Evolutionary conservation across 768 basidiomycete genomes (phyloP), one percentile per base, ranked within the genome.

Genomic region (Candolleomyces aberdarensis): DNA sequence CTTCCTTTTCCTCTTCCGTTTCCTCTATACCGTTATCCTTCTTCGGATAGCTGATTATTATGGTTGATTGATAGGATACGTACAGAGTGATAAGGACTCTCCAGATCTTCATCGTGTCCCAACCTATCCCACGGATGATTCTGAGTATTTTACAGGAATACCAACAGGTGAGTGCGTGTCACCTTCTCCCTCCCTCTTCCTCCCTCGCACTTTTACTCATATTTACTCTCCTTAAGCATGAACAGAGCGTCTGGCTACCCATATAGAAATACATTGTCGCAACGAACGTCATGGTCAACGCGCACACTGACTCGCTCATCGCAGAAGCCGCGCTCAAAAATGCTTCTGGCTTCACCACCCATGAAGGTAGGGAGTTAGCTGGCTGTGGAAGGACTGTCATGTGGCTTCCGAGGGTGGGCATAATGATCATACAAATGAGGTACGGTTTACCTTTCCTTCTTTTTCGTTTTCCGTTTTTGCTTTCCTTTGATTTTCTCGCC

Each of bases 251-350:
- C 3, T 91, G 91, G 89, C 74, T 94, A 40, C 92, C 92, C 0
- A 92, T 93, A 90, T 94, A 91, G 92, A 93, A 92, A 74, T 93
- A 93, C 62, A 81, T 93, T 13, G 83, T 89, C 76, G 89, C 93
- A 68, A 92, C 91, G 1, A 94, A 91, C 65, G 92, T 92, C 65
- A 94, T 94, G 91, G 86, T 85, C 15, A 87, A 89, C 89, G 7
- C 90, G 0, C 90, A 94, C 64, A 89, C 89, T 26, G 89, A 91
- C 66, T 91, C 89, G 1, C 81, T 90, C n/a, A n/a, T n/a, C n/a
- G n/a, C n/a, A n/a, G n/a, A n/a, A n/a, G n/a, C n/a, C n/a, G n/a
- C n/a, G n/a, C n/a, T n/a, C n/a, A n/a, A n/a, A n/a, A n/a, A n/a
- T n/a, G n/a, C n/a, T n/a, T n/a, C 59, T 2, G 77, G 74, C 0